Conservation (phyloP, 805 yeast species). For the Cyberlindnera americana region DNA sequence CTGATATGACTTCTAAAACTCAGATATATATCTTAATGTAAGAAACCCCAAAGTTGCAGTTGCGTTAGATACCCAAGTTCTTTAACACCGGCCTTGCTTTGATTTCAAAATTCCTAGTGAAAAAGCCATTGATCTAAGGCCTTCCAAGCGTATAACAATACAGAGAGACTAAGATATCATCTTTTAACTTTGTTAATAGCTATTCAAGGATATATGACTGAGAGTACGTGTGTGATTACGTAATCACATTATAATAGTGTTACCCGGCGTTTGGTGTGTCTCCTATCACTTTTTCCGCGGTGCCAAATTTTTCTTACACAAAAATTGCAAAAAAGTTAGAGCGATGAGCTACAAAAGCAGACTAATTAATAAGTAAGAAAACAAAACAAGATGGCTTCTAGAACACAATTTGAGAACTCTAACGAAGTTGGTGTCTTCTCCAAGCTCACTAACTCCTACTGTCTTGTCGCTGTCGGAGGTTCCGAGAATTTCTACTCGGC, state of each 20-base stretch:
- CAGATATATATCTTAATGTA: too few species aligned
- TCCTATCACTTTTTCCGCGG: too few species aligned
- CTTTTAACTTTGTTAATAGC: too few species aligned
- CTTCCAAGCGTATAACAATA: too few species aligned
- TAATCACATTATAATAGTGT: neutral
- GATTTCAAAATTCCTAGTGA: too few species aligned
- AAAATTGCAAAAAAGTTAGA: neutral
- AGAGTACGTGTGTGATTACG: neutral
- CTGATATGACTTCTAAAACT: too few species aligned
- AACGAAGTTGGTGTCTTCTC: conserved; percentile 93
- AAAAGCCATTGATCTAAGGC: too few species aligned
- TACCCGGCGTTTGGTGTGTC: conserved; percentile 5
- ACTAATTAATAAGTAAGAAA: neutral
- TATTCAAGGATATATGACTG: too few species aligned
- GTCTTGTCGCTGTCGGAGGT: conserved; percentile 95
- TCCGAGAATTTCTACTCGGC: conserved; percentile 87
- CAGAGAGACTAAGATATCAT: too few species aligned
- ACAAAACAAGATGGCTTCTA: conserved; percentile 50
- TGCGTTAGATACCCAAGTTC: too few species aligned
- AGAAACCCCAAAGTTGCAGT: too few species aligned
- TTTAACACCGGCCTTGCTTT: too few species aligned
- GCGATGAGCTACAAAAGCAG: neutral
- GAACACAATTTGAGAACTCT: conserved; percentile 80
- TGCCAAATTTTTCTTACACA: conserved; percentile 3
- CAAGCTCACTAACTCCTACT: conserved; percentile 93